Evolutionary conservation across 331 rosid species (phyloP).

Genomic region (Quercus lobata): DNA sequence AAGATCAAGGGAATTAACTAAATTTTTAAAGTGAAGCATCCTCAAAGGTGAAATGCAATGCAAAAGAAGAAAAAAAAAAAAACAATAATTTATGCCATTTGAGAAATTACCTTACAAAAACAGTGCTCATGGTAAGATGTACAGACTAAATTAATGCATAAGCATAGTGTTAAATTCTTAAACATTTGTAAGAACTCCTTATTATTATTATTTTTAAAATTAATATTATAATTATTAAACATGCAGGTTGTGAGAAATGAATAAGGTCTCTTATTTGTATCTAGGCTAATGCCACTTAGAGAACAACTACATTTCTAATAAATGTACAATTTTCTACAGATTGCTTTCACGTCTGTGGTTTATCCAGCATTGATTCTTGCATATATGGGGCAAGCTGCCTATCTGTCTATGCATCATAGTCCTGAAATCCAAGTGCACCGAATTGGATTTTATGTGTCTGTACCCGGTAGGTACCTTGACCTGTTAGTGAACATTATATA

Average conservation of each 20-base stretch:
- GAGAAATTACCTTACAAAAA: too few species aligned
- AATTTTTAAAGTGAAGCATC: too few species aligned
- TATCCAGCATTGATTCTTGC: slow-evolving; percentile 89
- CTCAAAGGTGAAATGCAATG: too few species aligned
- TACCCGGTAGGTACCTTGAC: slow-evolving; percentile 62
- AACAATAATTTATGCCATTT: too few species aligned
- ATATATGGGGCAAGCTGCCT: slow-evolving; percentile 98
- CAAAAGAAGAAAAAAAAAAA: too few species aligned
- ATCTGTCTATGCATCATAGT: slow-evolving; percentile 60
- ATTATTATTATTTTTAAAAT: too few species aligned
- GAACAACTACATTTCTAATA: not conserved
- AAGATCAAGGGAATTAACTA: too few species aligned
- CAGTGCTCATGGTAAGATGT: too few species aligned
- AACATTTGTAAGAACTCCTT: too few species aligned
- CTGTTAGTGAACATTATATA: slow-evolving; percentile 9
- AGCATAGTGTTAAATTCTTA: too few species aligned
- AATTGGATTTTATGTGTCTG: slow-evolving; percentile 82
- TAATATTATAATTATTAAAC: not conserved
- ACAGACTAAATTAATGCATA: too few species aligned
- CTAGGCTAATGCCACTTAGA: not conserved
- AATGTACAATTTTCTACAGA: slow-evolving; percentile 43
- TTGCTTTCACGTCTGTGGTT: slow-evolving; percentile 91
- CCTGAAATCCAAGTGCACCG: not conserved
- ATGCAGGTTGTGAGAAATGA: not conserved
- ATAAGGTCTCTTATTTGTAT: not conserved